Percentiles rank a stretch among this genome's conserved stretches.
phyloP scores from a whole-genome alignment of 306 rosid species.

The Boehmeria nivea region DNA sequence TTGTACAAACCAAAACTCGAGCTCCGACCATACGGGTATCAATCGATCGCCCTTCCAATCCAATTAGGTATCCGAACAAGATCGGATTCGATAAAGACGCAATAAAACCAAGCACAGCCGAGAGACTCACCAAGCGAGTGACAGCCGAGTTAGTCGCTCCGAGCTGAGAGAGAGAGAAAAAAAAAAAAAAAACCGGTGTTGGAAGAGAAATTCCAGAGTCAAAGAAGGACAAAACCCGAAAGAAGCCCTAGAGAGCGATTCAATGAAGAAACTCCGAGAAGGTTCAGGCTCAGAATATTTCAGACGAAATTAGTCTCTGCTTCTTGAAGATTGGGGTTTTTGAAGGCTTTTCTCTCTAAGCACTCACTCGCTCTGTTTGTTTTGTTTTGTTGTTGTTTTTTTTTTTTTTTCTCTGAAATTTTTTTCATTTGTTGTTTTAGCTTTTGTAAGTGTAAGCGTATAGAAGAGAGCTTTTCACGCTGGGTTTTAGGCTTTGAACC shows the following conservation, averaged over 20 bases:
- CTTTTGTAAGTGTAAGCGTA: not conserved
- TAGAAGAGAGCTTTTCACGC: not conserved
- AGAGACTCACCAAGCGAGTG: slow-evolving; percentile 32
- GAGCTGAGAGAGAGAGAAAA: slow-evolving; percentile 1
- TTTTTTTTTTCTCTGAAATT: not conserved
- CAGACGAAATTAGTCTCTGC: not conserved
- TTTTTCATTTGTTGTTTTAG: not conserved
- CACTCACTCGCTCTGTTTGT: not conserved
- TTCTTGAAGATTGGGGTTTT: slow-evolving; percentile 24
- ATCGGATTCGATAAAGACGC: slow-evolving; percentile 22
- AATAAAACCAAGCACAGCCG: not conserved
- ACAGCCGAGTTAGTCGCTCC: slow-evolving; percentile 23
- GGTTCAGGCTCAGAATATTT: not conserved
- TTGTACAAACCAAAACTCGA: slow-evolving; percentile 1
- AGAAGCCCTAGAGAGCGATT: slow-evolving; percentile 69
- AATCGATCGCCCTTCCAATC: slow-evolving; percentile 25
- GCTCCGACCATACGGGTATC: slow-evolving; percentile 26
- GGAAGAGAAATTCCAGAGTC: not conserved
- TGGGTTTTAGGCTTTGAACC: not conserved
- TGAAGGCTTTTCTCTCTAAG: slow-evolving; percentile 9
- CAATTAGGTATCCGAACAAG: slow-evolving; percentile 26
- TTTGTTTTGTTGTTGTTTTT: not conserved
- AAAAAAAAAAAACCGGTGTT: not conserved
- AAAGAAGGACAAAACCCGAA: slow-evolving; percentile 14
- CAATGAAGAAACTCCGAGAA: slow-evolving; percentile 5